Base-by-base conservation (phyloP, 257 asterid species). In the Anisodus tanguticus region DNA sequence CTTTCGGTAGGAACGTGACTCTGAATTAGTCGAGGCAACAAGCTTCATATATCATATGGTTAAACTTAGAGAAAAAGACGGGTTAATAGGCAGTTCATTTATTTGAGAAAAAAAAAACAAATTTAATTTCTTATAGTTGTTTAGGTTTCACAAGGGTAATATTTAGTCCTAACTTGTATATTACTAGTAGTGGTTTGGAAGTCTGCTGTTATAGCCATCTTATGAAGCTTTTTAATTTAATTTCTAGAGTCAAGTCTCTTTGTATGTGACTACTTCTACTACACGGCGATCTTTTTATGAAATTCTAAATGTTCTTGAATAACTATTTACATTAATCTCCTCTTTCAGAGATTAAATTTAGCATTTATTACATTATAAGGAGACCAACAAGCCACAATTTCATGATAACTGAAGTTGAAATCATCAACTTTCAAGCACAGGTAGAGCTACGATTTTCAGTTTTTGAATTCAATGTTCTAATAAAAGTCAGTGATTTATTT, bases 171-270 rank as follows among this genome's bases (percentile, higher is more conserved):
- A 11, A 76, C 47, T 76, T 76, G 63, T 76, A 51, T 51, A 76
- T 51, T 51, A 76, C n/a, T 22, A 76, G 26, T 69, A 37, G 77
- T 68, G 26, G 77, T 39, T 47, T 74, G 10, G n/a, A 49, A 19
- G 47, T 76, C 47, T 76, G 26, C 41, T 51, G 60, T 76, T 76
- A 47, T 51, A 22, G 62, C 81, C 63, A 76, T 26, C 37, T 22
- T 12, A 76, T 76, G 63, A 76, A 51, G 81, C n/a, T 76, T 22
- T 22, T 76, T 76, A 35, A 76, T 26, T 51, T 22, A 22, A 22
- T 22, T 22, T 22, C 26, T 51, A 11, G 26, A 22, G 26, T 22
- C 26, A 22, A 22, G 26, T 22, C 0, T 26, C 1, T 74, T 74
- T 22, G 8, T 19, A 22, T 22, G 81, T 74, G 8, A 49, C 1